Evolutionary conservation across 1,284 basidiomycete species (phyloP).

Genomic region (Ceratobasidium sp.): DNA sequence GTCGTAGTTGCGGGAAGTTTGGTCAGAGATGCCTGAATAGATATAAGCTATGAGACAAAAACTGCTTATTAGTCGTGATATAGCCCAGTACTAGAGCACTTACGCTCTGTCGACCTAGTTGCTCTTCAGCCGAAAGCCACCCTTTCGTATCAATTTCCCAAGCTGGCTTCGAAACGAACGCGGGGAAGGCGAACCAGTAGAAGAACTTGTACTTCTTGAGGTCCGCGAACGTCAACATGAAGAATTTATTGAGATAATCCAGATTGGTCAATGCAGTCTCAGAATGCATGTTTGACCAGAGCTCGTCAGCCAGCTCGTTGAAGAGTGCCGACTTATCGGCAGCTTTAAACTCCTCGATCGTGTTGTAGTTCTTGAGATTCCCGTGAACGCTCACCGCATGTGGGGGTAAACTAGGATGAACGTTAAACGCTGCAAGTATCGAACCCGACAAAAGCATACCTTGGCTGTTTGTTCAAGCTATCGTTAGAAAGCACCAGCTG

Average conservation of each 20-base stretch:
- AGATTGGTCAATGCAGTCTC: constrained; percentile 50
- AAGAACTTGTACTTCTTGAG: constrained; percentile 98
- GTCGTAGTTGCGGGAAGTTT: constrained; percentile 1
- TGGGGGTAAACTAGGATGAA: constrained; percentile 55
- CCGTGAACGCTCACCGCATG: constrained; percentile 65
- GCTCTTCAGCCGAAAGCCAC: constrained; percentile 63
- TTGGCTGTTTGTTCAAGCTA: constrained; percentile 61
- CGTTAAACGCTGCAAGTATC: background rate
- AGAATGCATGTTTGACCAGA: constrained; percentile 28
- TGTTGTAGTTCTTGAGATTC: constrained; percentile 91
- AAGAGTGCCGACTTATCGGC: constrained; percentile 90
- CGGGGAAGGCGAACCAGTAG: constrained; percentile 98
- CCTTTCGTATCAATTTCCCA: constrained; percentile 78
- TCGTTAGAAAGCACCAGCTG: constrained; percentile 69
- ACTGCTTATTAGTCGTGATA: background rate
- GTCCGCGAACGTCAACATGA: constrained; percentile 94
- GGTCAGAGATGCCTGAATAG: constrained; percentile 29
- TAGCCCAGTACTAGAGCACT: constrained; percentile 40
- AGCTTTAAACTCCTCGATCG: constrained; percentile 93
- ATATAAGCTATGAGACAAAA: constrained; percentile 2
- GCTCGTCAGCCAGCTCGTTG: constrained; percentile 69
- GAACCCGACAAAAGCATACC: constrained; percentile 51
- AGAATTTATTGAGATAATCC: constrained; percentile 76
- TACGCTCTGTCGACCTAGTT: constrained; percentile 57
- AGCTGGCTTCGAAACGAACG: constrained; percentile 84